phyloP scores from a whole-genome alignment of 2,329 filamentous ascomycete species.

The Amphichorda felina region DNA sequence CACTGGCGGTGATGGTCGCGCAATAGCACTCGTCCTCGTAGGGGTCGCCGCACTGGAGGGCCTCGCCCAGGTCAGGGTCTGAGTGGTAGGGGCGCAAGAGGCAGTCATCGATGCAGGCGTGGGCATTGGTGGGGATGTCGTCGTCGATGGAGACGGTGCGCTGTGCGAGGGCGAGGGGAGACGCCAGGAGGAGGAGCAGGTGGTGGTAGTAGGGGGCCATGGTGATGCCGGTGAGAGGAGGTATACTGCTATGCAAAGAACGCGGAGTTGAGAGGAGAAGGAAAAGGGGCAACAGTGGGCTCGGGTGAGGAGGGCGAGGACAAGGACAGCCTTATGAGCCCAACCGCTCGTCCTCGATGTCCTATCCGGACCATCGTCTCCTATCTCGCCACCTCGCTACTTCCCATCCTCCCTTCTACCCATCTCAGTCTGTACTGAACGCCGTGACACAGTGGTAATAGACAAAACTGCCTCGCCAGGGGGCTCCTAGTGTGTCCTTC shows the following conservation, averaged over 20 bases:
- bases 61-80: constrained; percentile 2
- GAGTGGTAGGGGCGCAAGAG: constrained; percentile 1
- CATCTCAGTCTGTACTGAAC: no score
- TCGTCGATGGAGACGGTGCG: constrained; percentile 2
- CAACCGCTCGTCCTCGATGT: no score
- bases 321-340: no score
- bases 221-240: not conserved
- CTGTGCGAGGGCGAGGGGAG: not conserved
- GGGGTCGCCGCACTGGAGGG: constrained; percentile 3
- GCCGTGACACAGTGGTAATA: no score
- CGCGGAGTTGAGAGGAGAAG: not conserved
- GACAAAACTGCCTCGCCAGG: no score
- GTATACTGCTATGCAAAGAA: no score
- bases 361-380: no score
- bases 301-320: not conserved
- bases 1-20: not conserved
- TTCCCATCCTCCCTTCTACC: no score
- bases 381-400: no score
- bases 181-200: not conserved
- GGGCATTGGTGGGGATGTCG: constrained; percentile 2
- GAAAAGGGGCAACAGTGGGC: not conserved
- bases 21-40: constrained; percentile 5
- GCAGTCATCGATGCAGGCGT: constrained; percentile 3
- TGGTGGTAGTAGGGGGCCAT: not conserved
- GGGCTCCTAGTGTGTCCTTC: no score